Evolutionary conservation across 129 eudicot genomes (phyloP).

Genomic region (Pulicaria dysenterica): DNA sequence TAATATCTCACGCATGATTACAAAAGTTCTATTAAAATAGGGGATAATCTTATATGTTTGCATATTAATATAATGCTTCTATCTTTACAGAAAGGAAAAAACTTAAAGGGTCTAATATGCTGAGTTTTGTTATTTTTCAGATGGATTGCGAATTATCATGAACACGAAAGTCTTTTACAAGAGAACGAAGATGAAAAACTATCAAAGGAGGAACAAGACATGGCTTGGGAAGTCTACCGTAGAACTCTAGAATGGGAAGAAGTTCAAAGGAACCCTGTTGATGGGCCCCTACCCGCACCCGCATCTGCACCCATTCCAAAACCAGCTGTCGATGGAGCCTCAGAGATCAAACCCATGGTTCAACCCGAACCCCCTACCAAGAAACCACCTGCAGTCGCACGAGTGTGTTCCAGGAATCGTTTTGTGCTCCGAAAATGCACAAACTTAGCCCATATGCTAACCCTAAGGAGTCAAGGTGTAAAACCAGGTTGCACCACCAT

Average conservation of each 20-base stretch:
- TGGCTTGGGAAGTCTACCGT: conserved; percentile 94
- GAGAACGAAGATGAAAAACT: conserved; percentile 98
- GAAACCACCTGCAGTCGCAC: conserved; percentile 28
- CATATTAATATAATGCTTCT: no score
- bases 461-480: conserved; percentile 75
- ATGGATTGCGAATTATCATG: conserved; percentile 96
- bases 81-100: no score
- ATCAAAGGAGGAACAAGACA: conserved; percentile 93
- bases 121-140: conserved; percentile 37
- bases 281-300: conserved; percentile 35
- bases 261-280: conserved; percentile 54
- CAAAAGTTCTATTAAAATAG: no score
- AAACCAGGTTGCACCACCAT: conserved; percentile 71
- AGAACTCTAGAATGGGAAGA: conserved; percentile 88
- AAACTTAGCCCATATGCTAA: conserved; percentile 64
- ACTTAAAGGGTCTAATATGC: no score
- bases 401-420: conserved; percentile 48
- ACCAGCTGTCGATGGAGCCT: conserved; percentile 29
- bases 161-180: conserved; percentile 88
- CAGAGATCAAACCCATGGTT: conserved; percentile 31
- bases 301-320: conserved; percentile 30
- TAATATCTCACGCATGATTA: no score
- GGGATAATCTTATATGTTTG: no score
- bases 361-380: conserved; percentile 28
- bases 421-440: conserved; percentile 58